These are phyloP conservation scores for Santalum album DNA, from an alignment of 164 flowering plant species.

Conservation along the genomic window DNA sequence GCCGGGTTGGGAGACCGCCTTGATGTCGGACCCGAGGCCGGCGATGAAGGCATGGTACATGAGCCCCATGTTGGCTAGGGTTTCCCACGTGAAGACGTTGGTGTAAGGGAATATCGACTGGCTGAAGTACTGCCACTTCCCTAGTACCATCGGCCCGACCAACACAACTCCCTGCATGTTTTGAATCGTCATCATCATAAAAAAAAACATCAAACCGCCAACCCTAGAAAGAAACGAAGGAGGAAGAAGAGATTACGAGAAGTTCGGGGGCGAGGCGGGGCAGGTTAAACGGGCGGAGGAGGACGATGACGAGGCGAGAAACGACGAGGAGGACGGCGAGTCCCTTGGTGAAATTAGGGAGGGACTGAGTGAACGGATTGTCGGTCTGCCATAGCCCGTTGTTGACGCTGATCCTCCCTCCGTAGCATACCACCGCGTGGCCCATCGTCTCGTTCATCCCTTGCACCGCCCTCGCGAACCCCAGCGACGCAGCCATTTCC, in stretches of 20 bases:
- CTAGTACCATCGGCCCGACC: conserved; percentile 23
- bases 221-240: no score
- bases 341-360: conserved; percentile 23
- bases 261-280: conserved; percentile 25
- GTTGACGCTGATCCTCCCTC: background rate
- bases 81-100: conserved; percentile 22
- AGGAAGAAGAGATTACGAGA: conserved; percentile 14
- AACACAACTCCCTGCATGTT: conserved; percentile 16
- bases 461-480: no score
- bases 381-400: background rate
- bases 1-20: conserved; percentile 11
- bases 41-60: conserved; percentile 23
- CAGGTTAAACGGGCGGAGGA: conserved; percentile 23
- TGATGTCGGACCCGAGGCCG: conserved; percentile 26
- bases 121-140: conserved; percentile 9
- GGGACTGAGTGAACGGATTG: background rate
- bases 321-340: conserved; percentile 18
- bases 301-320: conserved; percentile 17
- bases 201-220: no score
- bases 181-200: no score
- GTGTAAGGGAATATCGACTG: conserved; percentile 12
- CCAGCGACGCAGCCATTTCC: no score
- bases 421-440: background rate
- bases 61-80: conserved; percentile 27
- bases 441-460: background rate